These are phyloP conservation scores for Knoxdaviesia capensis DNA, from an alignment of 2,329 filamentous ascomycete species.

Conservation along the genomic window DNA sequence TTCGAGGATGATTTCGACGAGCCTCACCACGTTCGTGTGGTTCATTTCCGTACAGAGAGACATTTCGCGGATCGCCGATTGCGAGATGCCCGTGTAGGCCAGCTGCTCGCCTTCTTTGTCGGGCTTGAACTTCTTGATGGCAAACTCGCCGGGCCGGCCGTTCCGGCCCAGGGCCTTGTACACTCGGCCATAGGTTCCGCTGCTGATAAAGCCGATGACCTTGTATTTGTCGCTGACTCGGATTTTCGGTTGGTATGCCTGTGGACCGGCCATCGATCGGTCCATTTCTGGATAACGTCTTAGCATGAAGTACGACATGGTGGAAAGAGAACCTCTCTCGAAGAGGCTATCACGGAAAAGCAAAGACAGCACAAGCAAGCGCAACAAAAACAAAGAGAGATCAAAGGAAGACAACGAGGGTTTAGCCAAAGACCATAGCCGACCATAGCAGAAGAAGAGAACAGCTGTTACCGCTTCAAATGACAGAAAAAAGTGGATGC, in stretches of 20 bases:
- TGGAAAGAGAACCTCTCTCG: too few species aligned
- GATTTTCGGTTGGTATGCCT: slow-evolving; percentile 53
- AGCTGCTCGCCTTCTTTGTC: slow-evolving; percentile 94
- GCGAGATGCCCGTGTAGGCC: slow-evolving; percentile 92
- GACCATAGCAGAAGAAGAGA: too few species aligned
- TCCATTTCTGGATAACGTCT: too few species aligned
- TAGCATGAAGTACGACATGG: too few species aligned
- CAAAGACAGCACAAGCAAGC: too few species aligned
- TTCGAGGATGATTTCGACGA: slow-evolving; percentile 90
- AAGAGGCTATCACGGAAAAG: too few species aligned
- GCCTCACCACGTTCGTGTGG: slow-evolving; percentile 73
- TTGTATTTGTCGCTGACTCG: slow-evolving; percentile 85
- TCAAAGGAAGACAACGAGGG: too few species aligned
- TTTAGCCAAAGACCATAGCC: too few species aligned
- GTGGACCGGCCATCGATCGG: slow-evolving; percentile 3
- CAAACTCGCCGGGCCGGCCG: slow-evolving; percentile 62
- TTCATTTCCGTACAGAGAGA: slow-evolving; percentile 81
- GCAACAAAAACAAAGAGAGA: too few species aligned
- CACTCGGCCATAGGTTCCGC: slow-evolving; percentile 90
- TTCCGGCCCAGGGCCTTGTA: slow-evolving; percentile 72
- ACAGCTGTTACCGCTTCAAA: too few species aligned
- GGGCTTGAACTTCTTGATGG: slow-evolving; percentile 99
- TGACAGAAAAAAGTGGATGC: too few species aligned
- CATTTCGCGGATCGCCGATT: slow-evolving; percentile 95
- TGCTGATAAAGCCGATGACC: slow-evolving; percentile 95